Evolutionary conservation across 164 flowering plant species (phyloP).

Genomic region (Houttuynia cordata): DNA sequence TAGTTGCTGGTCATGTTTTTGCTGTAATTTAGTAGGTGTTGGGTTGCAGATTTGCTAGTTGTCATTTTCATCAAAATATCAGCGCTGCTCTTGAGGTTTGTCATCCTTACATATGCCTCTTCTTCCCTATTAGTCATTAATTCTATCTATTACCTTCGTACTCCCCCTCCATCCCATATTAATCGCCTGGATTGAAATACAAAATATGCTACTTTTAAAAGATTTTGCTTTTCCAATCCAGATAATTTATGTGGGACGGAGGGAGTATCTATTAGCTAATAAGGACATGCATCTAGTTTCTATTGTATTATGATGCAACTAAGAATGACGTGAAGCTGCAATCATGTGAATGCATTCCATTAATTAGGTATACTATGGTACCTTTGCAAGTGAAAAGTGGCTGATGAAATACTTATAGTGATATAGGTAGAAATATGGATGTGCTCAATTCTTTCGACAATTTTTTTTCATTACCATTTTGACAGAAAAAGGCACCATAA

Average conservation of each 20-base stretch:
- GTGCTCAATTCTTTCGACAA: no score
- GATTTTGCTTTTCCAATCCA: not conserved
- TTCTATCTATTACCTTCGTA: not conserved
- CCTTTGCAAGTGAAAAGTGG: no score
- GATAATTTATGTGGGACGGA: not conserved
- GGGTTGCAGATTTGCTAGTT: constrained; percentile 40
- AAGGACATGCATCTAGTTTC: no score
- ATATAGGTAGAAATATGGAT: no score
- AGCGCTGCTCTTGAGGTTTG: constrained; percentile 59
- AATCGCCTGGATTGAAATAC: not conserved
- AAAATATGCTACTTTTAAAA: not conserved
- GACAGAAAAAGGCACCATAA: no score
- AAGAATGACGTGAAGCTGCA: no score
- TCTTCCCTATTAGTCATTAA: not conserved
- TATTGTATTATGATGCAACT: no score
- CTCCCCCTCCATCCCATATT: not conserved
- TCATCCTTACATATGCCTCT: constrained; percentile 4
- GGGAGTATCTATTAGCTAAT: no score
- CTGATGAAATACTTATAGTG: no score
- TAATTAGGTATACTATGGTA: no score
- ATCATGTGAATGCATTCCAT: no score
- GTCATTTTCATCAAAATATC: constrained; percentile 47
- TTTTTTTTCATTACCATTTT: no score
- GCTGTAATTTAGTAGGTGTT: constrained; percentile 45
- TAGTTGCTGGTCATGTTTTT: constrained; percentile 8